A percentile compares a stretch with the other conserved stretches of the same genome.
Conservation (phyloP, 2,329 filamentous ascomycete species). For the Aspergillus tubingensis region DNA sequence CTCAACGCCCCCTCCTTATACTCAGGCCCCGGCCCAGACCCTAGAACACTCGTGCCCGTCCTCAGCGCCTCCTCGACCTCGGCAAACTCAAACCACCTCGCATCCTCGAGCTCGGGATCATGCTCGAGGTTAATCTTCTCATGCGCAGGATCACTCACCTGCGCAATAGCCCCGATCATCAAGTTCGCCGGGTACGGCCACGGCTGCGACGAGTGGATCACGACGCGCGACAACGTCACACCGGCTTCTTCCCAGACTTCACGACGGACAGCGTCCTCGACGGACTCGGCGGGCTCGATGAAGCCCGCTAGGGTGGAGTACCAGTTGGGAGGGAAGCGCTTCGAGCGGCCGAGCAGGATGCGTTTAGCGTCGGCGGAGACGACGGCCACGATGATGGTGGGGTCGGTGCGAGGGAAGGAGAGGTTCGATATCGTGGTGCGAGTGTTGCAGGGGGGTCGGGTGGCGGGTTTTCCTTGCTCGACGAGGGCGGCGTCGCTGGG, state of each 20-base stretch:
- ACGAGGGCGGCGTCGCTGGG: conserved; percentile 43
- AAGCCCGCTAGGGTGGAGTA: conserved; percentile 89
- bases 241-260: conserved; percentile 88
- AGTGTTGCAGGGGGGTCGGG: conserved; percentile 73
- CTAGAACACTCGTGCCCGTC: conserved; percentile 67
- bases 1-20: conserved; percentile 77
- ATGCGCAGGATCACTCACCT: conserved; percentile 72
- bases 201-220: conserved; percentile 80
- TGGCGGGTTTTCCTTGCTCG: conserved; percentile 31
- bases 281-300: conserved; percentile 79
- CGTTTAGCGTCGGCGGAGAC: conserved; percentile 76
- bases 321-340: conserved; percentile 80
- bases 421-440: conserved; percentile 86
- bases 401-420: conserved; percentile 87
- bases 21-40: conserved; percentile 62
- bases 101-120: conserved; percentile 87
- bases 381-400: conserved; percentile 92
- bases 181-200: conserved; percentile 85
- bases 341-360: conserved; percentile 80
- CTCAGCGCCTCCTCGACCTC: conserved; percentile 75
- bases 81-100: conserved; percentile 82
- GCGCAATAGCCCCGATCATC: conserved; percentile 86
- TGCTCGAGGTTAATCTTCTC: conserved; percentile 82
- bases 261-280: conserved; percentile 79
- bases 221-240: conserved; percentile 72